Conservation (phyloP, 1,284 basidiomycete species). For the Tilletia setariae region DNA sequence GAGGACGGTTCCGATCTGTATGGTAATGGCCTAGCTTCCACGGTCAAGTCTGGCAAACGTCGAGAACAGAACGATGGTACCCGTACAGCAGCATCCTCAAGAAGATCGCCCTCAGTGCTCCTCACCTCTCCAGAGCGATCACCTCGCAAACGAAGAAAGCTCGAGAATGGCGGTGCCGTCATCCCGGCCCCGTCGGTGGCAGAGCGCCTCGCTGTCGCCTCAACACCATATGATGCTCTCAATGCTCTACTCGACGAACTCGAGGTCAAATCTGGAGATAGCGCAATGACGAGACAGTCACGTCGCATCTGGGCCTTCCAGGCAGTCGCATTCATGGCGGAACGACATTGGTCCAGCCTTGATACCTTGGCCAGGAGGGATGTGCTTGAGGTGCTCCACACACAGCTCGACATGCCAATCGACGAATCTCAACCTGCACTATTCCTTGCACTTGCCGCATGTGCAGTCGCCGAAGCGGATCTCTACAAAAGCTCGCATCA, state of each 20-base stretch:
- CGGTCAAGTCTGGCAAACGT: neutral
- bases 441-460: constrained; percentile 71
- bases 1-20: neutral
- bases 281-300: neutral
- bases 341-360: constrained; percentile 68
- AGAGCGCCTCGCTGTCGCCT: neutral
- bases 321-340: constrained; percentile 76
- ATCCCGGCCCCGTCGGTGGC: neutral
- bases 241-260: constrained; percentile 7
- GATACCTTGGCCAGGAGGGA: constrained; percentile 63
- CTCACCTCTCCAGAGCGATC: neutral
- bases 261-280: neutral
- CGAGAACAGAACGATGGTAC: neutral
- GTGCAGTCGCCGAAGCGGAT: constrained; percentile 61
- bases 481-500: too few species aligned
- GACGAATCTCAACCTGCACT: constrained; percentile 71
- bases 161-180: neutral
- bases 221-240: neutral
- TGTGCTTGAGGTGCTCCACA: constrained; percentile 62
- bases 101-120: neutral
- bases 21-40: neutral
- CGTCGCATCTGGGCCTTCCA: constrained; percentile 65
- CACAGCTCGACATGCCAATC: constrained; percentile 68
- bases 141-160: neutral
- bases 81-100: neutral